Evolutionary conservation across 202 grass and related monocot species (phyloP).

Genomic region (Hordeum pubiflorum): DNA sequence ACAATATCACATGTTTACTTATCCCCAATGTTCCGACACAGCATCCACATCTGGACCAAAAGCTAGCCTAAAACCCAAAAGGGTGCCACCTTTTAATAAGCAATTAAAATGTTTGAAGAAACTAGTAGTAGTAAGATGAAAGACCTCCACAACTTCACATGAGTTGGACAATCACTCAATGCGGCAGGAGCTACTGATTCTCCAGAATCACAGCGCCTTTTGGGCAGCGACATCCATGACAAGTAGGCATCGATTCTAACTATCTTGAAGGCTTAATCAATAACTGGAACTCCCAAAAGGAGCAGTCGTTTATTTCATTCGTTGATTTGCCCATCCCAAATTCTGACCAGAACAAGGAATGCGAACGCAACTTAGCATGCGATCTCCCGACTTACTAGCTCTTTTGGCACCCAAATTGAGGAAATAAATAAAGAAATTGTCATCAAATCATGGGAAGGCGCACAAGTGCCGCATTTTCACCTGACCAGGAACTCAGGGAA

Average conservation of each 20-base stretch:
- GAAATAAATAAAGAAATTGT: not conserved
- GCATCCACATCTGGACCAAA: not conserved
- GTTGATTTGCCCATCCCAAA: not conserved
- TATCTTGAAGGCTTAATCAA: not conserved
- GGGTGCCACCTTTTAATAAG: not conserved
- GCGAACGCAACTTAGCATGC: not conserved
- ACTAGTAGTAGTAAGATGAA: not conserved
- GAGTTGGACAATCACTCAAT: not conserved
- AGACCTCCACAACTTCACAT: not conserved
- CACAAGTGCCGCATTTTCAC: not conserved
- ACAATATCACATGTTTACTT: slow-evolving; percentile 7
- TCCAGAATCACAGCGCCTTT: not conserved
- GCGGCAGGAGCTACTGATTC: not conserved
- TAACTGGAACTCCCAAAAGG: not conserved
- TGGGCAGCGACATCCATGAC: not conserved
- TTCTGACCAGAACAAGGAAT: slow-evolving; percentile 6
- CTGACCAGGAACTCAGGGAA: not conserved
- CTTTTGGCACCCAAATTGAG: not conserved
- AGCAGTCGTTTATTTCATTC: not conserved
- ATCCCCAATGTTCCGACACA: slow-evolving; percentile 3
- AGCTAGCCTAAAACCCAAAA: slow-evolving; percentile 6
- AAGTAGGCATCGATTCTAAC: not conserved
- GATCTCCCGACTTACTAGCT: not conserved
- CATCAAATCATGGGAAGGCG: not conserved
- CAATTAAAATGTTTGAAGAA: slow-evolving; percentile 1